Evolutionary conservation across 1,284 basidiomycete species (phyloP).

Genomic region (Ceratobasidium sp.): DNA sequence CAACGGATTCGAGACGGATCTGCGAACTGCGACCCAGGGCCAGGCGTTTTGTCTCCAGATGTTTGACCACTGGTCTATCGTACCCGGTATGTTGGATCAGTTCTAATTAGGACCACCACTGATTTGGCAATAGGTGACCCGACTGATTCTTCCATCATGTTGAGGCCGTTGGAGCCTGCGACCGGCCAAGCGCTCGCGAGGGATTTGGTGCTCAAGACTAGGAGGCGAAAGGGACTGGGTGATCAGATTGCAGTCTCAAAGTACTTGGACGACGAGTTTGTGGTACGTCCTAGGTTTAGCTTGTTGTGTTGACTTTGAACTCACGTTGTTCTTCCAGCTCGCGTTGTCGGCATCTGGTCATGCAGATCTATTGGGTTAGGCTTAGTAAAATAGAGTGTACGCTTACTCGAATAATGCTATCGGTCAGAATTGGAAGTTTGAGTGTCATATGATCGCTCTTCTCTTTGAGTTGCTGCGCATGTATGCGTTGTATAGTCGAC

Average conservation of each 20-base stretch:
- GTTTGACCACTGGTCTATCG: conserved; percentile 98
- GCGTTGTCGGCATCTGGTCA: conserved; percentile 90
- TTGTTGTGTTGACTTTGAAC: conserved; percentile 39
- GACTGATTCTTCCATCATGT: conserved; percentile 92
- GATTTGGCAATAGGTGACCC: conserved; percentile 75
- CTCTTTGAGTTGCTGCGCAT: too few relatives aligned
- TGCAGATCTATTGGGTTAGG: conserved; percentile 77
- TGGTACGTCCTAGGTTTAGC: conserved; percentile 60
- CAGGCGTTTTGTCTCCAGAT: conserved; percentile 96
- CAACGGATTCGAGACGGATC: conserved; percentile 98
- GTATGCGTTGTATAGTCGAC: too few relatives aligned
- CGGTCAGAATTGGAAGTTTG: background rate
- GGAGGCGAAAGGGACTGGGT: conserved; percentile 92
- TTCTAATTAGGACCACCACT: background rate
- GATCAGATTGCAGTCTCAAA: conserved; percentile 94
- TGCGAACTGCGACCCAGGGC: conserved; percentile 95
- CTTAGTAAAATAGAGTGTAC: background rate
- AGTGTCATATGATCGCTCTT: too few relatives aligned
- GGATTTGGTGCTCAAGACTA: conserved; percentile 95
- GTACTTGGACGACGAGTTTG: conserved; percentile 93
- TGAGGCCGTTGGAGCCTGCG: conserved; percentile 95
- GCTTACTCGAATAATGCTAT: background rate
- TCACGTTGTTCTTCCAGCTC: conserved; percentile 57
- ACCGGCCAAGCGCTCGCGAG: conserved; percentile 90
- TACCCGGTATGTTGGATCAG: conserved; percentile 73